A percentile compares a stretch with the other conserved stretches of the same genome.
Conservation (phyloP, 768 basidiomycete genomes). For the Mycena vulgaris region DNA sequence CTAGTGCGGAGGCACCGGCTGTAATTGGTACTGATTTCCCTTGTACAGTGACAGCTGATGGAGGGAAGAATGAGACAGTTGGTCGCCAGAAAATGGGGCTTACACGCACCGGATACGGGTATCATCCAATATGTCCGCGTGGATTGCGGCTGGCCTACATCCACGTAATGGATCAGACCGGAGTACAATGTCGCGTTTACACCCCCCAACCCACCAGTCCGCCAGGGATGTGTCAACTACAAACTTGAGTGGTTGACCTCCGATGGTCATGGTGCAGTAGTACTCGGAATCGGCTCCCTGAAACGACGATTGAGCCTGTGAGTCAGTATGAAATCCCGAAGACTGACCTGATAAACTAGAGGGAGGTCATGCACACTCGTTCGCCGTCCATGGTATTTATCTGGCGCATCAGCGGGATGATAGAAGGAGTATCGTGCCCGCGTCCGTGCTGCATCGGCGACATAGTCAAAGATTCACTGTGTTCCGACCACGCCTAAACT, state of each 20-base stretch:
- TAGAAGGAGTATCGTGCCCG: neutral
- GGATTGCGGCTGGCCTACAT: neutral
- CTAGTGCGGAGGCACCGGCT: neutral
- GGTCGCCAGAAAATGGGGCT: neutral
- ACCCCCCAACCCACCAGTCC: slow-evolving; percentile 5
- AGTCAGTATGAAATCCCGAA: neutral
- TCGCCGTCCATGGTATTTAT: too few relatives aligned
- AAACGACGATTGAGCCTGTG: neutral
- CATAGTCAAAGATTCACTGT: neutral
- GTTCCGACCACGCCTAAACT: too few relatives aligned
- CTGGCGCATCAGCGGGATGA: neutral
- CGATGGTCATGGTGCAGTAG: neutral
- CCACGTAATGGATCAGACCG: neutral
- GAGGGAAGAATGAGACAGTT: neutral
- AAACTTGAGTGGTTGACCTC: neutral
- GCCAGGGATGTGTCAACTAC: neutral
- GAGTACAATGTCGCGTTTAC: slow-evolving; percentile 1
- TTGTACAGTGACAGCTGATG: slow-evolving; percentile 7
- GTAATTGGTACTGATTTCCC: neutral
- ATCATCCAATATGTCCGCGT: neutral
- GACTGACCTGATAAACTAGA: neutral
- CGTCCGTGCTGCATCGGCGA: neutral
- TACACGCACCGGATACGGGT: neutral
- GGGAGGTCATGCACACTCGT: neutral
- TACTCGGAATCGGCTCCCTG: neutral